A percentile compares a stretch with the other conserved stretches of the same genome.
Evolutionary conservation across 2,329 filamentous ascomycete species (phyloP).

Genomic region (Trichoderma lentiforme): DNA sequence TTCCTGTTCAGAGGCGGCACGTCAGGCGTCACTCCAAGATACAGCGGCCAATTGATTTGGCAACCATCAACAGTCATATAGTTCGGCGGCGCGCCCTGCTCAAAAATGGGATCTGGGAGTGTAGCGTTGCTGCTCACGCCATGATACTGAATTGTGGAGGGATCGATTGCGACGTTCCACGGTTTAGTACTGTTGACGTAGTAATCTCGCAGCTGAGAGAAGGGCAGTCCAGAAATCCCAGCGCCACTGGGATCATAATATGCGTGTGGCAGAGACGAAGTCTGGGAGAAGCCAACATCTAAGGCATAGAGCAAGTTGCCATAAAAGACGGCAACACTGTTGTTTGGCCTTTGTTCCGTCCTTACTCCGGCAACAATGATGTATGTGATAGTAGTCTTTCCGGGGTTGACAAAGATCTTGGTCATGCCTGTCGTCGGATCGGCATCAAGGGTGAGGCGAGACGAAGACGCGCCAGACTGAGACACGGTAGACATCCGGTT

Average conservation of each 20-base stretch:
- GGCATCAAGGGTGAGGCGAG: conserved; percentile 6
- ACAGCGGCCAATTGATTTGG: conserved; percentile 34
- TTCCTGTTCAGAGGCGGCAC: conserved; percentile 20
- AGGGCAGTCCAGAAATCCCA: conserved; percentile 23
- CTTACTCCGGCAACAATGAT: conserved; percentile 22
- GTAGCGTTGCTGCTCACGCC: conserved; percentile 23
- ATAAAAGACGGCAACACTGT: conserved; percentile 42
- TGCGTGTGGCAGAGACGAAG: conserved; percentile 24
- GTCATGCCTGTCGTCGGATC: conserved; percentile 24
- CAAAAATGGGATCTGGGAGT: conserved; percentile 29
- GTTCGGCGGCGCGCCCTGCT: conserved; percentile 32
- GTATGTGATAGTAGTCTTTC: conserved; percentile 22
- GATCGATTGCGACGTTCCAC: conserved; percentile 32
- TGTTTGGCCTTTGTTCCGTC: conserved; percentile 26
- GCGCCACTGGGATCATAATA: conserved; percentile 21
- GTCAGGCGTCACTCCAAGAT: conserved; percentile 33
- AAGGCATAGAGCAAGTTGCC: conserved; percentile 44
- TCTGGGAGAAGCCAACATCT: conserved; percentile 33
- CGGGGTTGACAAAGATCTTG: conserved; percentile 22
- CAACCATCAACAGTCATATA: conserved; percentile 37
- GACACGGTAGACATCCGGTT: conserved; percentile 7
- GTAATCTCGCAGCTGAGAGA: conserved; percentile 29
- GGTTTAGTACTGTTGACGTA: conserved; percentile 31
- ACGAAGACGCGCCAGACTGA: conserved; percentile 3
- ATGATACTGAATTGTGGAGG: conserved; percentile 26